Evolutionary conservation across 345 rosid species (phyloP).

Genomic region (Cochlearia excelsa): DNA sequence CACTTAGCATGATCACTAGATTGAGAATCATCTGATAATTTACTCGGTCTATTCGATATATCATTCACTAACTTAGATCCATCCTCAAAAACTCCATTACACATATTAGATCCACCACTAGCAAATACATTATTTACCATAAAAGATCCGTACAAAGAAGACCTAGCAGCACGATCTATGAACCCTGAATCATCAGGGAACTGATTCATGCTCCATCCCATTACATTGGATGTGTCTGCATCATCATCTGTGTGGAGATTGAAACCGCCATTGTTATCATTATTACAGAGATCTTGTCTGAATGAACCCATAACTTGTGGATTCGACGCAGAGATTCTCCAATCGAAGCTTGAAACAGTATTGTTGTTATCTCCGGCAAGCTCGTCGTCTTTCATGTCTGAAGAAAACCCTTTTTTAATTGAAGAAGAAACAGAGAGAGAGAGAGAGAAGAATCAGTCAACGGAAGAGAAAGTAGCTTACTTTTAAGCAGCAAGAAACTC

Average conservation of each 20-base stretch:
- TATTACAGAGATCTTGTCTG: conserved; percentile 55
- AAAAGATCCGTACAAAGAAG: conserved; percentile 59
- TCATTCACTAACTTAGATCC: conserved; percentile 43
- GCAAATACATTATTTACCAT: conserved; percentile 36
- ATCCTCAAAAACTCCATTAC: conserved; percentile 48
- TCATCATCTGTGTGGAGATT: conserved; percentile 21
- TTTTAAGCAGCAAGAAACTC: conserved; percentile 41
- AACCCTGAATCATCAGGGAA: conserved; percentile 76
- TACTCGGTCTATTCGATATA: conserved; percentile 47
- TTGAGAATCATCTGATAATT: conserved; percentile 68
- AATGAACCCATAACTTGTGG: conserved; percentile 49
- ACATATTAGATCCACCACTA: conserved; percentile 26
- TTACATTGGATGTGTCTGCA: conserved; percentile 29
- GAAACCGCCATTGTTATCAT: conserved; percentile 52
- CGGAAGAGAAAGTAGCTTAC: conserved; percentile 42
- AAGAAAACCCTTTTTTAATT: too few relatives aligned
- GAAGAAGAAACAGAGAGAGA: too few relatives aligned
- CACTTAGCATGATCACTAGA: conserved; percentile 48
- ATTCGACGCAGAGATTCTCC: conserved; percentile 50
- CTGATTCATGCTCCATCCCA: conserved; percentile 71
- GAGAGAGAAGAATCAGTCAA: conserved; percentile 48
- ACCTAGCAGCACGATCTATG: conserved; percentile 79
- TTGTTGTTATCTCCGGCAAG: conserved; percentile 45
- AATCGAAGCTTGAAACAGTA: conserved; percentile 39
- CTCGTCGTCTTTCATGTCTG: conserved; percentile 35